Evolutionary conservation across 805 yeast genomes (phyloP), one percentile per base, ranked within the genome.

Genomic region (Candida pseudofarinosa): DNA sequence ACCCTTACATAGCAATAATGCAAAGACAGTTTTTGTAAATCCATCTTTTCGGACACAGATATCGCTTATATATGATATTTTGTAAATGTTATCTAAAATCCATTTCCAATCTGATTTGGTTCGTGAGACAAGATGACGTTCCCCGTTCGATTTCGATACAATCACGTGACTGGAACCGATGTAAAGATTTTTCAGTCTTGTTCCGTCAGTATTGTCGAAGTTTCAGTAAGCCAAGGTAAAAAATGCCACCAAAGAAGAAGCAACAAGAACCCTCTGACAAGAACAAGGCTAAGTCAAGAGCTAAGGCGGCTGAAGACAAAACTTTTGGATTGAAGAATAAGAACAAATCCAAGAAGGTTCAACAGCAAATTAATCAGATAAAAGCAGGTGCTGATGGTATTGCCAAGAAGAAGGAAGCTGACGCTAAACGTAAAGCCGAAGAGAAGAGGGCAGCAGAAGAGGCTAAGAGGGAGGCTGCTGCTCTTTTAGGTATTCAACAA

Each of bases 241-340:
- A 45, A 34, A 85, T 86, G 95, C 89, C 91, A 43, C 93, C 97
- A 61, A 86, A 86, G 74, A 87, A 84, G 70, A 77, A 77, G 57
- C 74, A 58, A 61, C 75, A 58, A 66, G 75, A 55, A 74, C 69
- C 45, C n/a, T 57, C 63, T 2, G 80, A 77, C 51, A 79, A 79
- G 58, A 80, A 80, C 57, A 85, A 85, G 68, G 80, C 78, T 41
- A 82, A 84, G 71, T 75, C 77, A 53, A 74, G 71, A 54, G 78
- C 79, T 58, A 73, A 78, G 56, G 71, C 78, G 43, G 82, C 83
- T 48, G 98, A 76, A 26, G 83, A 93, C 67, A 90, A 88, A 69
- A 88, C 97, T 2, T 93, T 93, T 61, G 99, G 99, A 45, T 73
- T 93, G 74, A 93, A 90, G 60, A 93, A 93, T 64, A 93, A 93